Conservation (phyloP, 192 early-diverging fungal species). For the Kappamyces sp. region DNA sequence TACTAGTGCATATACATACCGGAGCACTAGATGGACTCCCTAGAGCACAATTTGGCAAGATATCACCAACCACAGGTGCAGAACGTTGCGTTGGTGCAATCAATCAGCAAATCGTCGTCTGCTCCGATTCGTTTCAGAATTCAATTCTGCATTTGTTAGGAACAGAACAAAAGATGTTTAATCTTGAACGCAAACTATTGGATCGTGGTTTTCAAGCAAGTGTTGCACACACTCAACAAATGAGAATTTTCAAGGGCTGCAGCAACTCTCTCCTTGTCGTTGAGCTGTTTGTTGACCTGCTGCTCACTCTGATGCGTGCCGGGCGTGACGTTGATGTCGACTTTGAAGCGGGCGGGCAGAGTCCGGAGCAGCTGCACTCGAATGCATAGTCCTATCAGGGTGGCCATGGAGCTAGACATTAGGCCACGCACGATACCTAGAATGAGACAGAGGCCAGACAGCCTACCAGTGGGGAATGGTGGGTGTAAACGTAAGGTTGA, state of each 20-base stretch:
- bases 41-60: no score
- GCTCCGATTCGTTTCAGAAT: no score
- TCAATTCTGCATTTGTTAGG: no score
- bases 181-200: no score
- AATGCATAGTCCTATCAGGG: constrained; percentile 95
- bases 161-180: constrained; percentile 11
- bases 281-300: constrained; percentile 96
- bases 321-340: constrained; percentile 82
- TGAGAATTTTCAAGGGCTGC: constrained; percentile 94
- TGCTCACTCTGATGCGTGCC: constrained; percentile 95
- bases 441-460: no score
- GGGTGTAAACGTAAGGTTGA: constrained; percentile 86
- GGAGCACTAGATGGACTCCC: no score
- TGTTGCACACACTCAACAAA: constrained; percentile 91
- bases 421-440: no score
- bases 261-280: constrained; percentile 98
- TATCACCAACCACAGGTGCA: no score
- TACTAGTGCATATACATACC: no score
- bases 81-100: no score
- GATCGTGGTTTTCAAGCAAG: constrained; percentile 27
- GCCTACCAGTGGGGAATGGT: constrained; percentile 99
- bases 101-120: no score
- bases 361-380: constrained; percentile 83
- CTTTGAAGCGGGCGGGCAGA: constrained; percentile 86
- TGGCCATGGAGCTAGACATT: constrained; percentile 99